These are phyloP conservation scores for Pseudocercospora eumusae DNA, from an alignment of 2,329 filamentous ascomycete species.

Conservation along the genomic window DNA sequence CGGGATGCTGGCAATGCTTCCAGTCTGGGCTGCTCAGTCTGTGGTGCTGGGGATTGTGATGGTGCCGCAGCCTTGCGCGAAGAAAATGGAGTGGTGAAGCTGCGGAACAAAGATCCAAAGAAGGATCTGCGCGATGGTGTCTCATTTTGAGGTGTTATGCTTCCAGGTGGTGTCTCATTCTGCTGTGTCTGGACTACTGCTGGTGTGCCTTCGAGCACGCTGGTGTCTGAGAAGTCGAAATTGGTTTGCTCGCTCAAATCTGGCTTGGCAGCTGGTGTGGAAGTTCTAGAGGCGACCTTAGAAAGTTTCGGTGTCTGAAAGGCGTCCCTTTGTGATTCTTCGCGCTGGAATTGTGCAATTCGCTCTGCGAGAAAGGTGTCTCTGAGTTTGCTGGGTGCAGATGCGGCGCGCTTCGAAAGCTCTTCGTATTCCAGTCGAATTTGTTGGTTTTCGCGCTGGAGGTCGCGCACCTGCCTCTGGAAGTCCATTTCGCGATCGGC, in stretches of 20 bases:
- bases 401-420: not conserved
- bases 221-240: slow-evolving; percentile 15
- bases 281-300: not conserved
- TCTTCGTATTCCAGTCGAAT: slow-evolving; percentile 1
- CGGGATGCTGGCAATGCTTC: slow-evolving; percentile 28
- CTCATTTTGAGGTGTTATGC: not conserved
- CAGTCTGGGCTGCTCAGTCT: slow-evolving; percentile 14
- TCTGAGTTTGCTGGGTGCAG: slow-evolving; percentile 5
- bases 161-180: not conserved
- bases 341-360: not conserved
- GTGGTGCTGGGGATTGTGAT: slow-evolving; percentile 11
- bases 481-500: slow-evolving; percentile 12
- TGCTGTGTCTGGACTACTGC: not conserved
- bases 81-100: slow-evolving; percentile 22
- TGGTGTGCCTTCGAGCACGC: slow-evolving; percentile 20
- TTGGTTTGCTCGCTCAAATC: slow-evolving; percentile 11
- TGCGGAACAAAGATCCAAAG: slow-evolving; percentile 22
- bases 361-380: slow-evolving; percentile 6
- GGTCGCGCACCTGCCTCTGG: slow-evolving; percentile 6
- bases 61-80: slow-evolving; percentile 11
- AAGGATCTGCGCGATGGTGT: slow-evolving; percentile 18
- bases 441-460: slow-evolving; percentile 6
- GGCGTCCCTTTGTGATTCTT: not conserved
- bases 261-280: slow-evolving; percentile 2
- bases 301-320: slow-evolving; percentile 12